Evolutionary conservation across 306 rosid genomes (phyloP).

Genomic region (Myrica gale): DNA sequence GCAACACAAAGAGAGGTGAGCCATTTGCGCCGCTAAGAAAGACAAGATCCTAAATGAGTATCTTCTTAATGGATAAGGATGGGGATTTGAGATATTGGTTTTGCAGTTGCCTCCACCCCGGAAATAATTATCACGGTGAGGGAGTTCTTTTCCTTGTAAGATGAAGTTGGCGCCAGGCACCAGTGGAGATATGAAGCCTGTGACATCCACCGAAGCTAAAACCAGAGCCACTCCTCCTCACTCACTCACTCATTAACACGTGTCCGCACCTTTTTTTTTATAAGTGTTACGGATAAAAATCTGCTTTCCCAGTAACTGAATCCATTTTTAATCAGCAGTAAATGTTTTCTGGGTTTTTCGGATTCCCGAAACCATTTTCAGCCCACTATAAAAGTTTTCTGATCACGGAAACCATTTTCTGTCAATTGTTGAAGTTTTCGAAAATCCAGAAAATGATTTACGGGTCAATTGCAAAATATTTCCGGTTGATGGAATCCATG

Average conservation of each 20-base stretch:
- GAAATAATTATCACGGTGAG: background rate
- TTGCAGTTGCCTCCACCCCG: background rate
- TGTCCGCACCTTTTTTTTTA: background rate
- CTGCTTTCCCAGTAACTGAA: too few relatives aligned
- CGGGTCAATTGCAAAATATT: too few relatives aligned
- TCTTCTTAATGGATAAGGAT: background rate
- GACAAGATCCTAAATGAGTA: too few relatives aligned
- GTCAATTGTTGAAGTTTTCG: too few relatives aligned
- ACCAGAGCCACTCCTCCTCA: too few relatives aligned
- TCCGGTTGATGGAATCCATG: too few relatives aligned
- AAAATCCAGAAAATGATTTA: too few relatives aligned
- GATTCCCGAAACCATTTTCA: too few relatives aligned
- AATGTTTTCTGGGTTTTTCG: too few relatives aligned
- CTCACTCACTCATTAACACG: background rate
- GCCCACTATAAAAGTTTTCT: too few relatives aligned
- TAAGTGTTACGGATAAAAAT: background rate
- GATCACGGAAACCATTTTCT: too few relatives aligned
- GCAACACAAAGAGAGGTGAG: conserved; percentile 6
- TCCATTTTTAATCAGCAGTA: too few relatives aligned
- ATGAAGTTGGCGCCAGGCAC: background rate
- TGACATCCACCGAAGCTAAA: background rate
- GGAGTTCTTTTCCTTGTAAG: background rate
- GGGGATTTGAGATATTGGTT: background rate
- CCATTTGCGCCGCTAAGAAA: conserved; percentile 3
- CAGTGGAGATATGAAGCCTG: background rate